These are phyloP conservation scores for Saprolegnia diclina DNA, from an alignment of 352 stramenopile genomes.

Conservation along the genomic window DNA sequence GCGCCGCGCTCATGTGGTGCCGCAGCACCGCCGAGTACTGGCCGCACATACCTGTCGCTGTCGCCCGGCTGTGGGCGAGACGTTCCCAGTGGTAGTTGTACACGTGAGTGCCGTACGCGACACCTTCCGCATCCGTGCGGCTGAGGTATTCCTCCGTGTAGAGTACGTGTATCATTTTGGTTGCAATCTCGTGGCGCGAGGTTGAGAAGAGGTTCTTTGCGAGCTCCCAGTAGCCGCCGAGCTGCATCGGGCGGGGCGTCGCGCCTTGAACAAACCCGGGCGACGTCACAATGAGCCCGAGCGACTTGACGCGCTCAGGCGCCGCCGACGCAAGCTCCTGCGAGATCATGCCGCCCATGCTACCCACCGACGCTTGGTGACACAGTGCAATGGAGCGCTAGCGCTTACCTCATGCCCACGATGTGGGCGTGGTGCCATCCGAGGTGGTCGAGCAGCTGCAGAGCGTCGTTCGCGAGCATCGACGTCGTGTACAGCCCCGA, in stretches of 20 bases:
- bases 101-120: neutral
- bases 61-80: neutral
- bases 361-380: neutral
- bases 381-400: neutral
- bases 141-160: slow-evolving; percentile 45
- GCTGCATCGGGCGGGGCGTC: slow-evolving; percentile 30
- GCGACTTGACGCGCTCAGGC: neutral
- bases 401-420: slow-evolving; percentile 33
- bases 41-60: neutral
- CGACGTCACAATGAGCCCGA: slow-evolving; percentile 16
- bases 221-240: slow-evolving; percentile 14
- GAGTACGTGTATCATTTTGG: slow-evolving; percentile 35
- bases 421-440: slow-evolving; percentile 43
- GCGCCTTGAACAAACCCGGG: slow-evolving; percentile 35
- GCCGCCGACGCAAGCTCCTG: slow-evolving; percentile 16
- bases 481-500: slow-evolving; percentile 51
- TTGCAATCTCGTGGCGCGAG: slow-evolving; percentile 34
- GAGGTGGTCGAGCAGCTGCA: slow-evolving; percentile 56
- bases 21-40: slow-evolving; percentile 36
- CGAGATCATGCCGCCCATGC: slow-evolving; percentile 27
- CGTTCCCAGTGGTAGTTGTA: slow-evolving; percentile 18
- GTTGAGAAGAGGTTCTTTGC: slow-evolving; percentile 40
- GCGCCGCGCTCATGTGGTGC: slow-evolving; percentile 39
- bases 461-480: slow-evolving; percentile 48
- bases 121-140: neutral